Evolutionary conservation across 805 yeast species (phyloP), one percentile per base, ranked within the genome.

Genomic region (Tetrapisispora namnaoensis): DNA sequence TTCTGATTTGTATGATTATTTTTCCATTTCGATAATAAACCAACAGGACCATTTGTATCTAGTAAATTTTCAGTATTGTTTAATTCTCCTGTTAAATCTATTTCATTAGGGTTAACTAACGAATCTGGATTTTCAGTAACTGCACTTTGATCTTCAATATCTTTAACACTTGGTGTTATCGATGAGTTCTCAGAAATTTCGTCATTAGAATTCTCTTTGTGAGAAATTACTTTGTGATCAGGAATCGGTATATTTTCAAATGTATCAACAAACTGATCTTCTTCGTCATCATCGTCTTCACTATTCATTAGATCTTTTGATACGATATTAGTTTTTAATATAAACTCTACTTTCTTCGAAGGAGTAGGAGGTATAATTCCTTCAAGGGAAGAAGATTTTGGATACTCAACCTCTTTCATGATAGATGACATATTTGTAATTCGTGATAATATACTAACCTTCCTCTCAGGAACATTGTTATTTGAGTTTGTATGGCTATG

Each of bases 291-390:
- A 18, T 44, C 18, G 37, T 37, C 27, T 36, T 9, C 30, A 32
- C 8, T 17, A 10, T 24, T 34, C 34, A 20, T 20, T 27, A 43
- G 17, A 24, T 37, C 41, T 21, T 59, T 63, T 2, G 65, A 54
- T 7, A 60, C 44, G 6, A 61, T 59, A 3, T 65, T 58, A 3
- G 69, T 52, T 9, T 61, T 61, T 16, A 70, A 54, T 5, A 66
- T 62, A 38, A 72, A 53, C 35, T 77, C 82, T 74, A 80, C 74
- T 53, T 77, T 80, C 59, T 76, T 82, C 9, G 78, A 79, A 0
- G 87, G 90, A 0, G 89, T 82, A 3, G 82, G 78, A 2, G 90
- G 88, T 7, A 79, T 64, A 14, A 84, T 71, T 34, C 58, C 63
- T 53, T 55, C 63, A 42, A 54, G 74, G 65, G 57, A 71, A 56